Evolutionary conservation across 768 basidiomycete genomes (phyloP).

Genomic region (Galerina marginata): DNA sequence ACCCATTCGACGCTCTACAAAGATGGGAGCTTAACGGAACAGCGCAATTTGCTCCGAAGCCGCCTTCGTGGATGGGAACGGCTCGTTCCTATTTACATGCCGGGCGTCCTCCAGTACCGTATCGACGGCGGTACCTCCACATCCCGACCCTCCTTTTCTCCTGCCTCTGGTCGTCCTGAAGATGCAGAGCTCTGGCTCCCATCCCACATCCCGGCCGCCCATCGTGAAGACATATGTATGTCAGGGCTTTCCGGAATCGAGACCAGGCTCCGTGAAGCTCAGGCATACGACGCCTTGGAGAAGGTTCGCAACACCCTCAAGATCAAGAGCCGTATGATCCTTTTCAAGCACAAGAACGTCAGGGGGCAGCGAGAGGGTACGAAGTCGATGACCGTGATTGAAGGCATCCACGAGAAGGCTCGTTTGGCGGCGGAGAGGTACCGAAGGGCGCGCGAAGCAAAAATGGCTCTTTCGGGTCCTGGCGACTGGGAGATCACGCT

Average conservation of each 20-base stretch:
- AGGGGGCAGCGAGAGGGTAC: slow-evolving; percentile 7
- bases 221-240: slow-evolving; percentile 4
- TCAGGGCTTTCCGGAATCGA: slow-evolving; percentile 8
- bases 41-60: slow-evolving; percentile 10
- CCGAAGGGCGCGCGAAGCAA: slow-evolving; percentile 8
- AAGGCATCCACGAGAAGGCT: slow-evolving; percentile 15
- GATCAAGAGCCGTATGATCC: slow-evolving; percentile 11
- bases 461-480: slow-evolving; percentile 7
- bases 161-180: not conserved
- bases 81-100: slow-evolving; percentile 18
- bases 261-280: slow-evolving; percentile 7
- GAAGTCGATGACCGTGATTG: not conserved
- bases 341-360: slow-evolving; percentile 7
- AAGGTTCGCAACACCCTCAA: slow-evolving; percentile 5
- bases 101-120: slow-evolving; percentile 15
- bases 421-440: slow-evolving; percentile 9
- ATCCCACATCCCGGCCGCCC: not conserved
- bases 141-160: not conserved
- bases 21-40: slow-evolving; percentile 11
- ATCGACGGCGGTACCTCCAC: not conserved
- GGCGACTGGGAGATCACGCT: slow-evolving; percentile 18
- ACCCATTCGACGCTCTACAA: not conserved
- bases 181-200: not conserved
- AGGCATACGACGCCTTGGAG: slow-evolving; percentile 12
- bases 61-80: slow-evolving; percentile 16